Base-by-base conservation (phyloP, 805 yeast genomes). In the Cyberlindnera maritima region DNA sequence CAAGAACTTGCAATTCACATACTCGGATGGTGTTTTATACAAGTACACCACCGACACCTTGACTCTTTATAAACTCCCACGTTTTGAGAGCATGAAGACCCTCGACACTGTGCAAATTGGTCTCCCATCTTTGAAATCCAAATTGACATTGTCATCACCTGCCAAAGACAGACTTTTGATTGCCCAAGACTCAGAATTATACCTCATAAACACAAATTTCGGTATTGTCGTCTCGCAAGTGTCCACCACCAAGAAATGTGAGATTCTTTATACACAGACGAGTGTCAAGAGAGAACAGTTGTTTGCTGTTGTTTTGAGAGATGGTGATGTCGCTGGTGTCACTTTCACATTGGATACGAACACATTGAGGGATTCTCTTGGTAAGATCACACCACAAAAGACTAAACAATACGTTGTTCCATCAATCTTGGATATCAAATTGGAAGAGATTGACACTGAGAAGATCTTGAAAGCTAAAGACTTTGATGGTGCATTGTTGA, bases 301-400 rank as follows among this genome's bases (percentile, higher is more conserved):
- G 4, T 60, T 61, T 40, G 55, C 50, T 28, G 49, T 53, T 15
- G 36, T 58, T 3, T 39, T 54, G 15, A 48, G 46, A 33, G 60
- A 55, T 7, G 15, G 47, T 9, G 65, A 58, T 26, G 37, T 65
- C 9, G 51, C 58, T 7, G 70, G 63, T 10, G 33, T 67, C 11
- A 66, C 66, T 31, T 61, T 83, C 33, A 79, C 83, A 49, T 79
- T 81, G 31, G 95, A 94, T 5, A 66, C 77, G 32, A 87, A 88
- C 56, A 78, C 77, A 42, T 70, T 88, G 48, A 76, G 79, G 49
- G 90, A 86, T 55, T 79, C 87, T 12, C 61, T 88, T 25, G 91
- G 91, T 23, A 85, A 81, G 58, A 77, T 34, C 6, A 20, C 52
- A 4, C 26, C 15, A 12, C 25, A 28, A 13, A 52, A 33, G 5